Conservation (phyloP, 1,284 basidiomycete species). For the Fistulinella cinereoalba region DNA sequence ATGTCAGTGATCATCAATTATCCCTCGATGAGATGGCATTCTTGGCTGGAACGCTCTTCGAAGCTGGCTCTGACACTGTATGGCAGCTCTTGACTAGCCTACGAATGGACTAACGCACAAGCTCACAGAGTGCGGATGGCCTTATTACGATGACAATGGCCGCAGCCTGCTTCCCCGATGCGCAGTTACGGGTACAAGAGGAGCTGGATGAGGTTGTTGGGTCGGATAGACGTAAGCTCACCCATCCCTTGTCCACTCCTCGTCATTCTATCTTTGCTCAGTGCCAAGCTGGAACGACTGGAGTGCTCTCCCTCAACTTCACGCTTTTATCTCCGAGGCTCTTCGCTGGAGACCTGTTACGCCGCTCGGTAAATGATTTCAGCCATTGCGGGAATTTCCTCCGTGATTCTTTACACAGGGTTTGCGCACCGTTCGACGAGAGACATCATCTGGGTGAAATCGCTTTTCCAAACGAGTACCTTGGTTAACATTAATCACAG, state of each 20-base stretch:
- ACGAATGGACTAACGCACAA: background rate
- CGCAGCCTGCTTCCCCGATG: conserved; percentile 57
- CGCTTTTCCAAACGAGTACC: background rate
- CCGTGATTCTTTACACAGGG: conserved; percentile 29
- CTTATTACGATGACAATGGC: conserved; percentile 60
- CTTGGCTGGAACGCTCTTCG: conserved; percentile 62
- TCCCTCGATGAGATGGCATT: conserved; percentile 56
- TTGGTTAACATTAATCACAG: conserved; percentile 26
- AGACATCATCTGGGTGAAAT: conserved; percentile 54
- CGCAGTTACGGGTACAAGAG: conserved; percentile 53
- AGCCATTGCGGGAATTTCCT: background rate
- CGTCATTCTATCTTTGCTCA: conserved; percentile 7
- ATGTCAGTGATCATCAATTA: conserved; percentile 47
- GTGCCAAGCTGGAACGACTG: conserved; percentile 51
- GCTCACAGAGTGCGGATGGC: conserved; percentile 47
- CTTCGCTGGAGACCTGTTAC: conserved; percentile 65
- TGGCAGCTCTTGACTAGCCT: background rate
- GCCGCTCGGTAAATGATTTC: conserved; percentile 40
- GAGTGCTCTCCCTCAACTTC: conserved; percentile 49
- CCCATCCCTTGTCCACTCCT: background rate
- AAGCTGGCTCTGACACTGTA: conserved; percentile 63
- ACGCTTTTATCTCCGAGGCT: conserved; percentile 59
- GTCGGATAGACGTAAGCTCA: conserved; percentile 42
- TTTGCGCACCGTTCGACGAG: conserved; percentile 56
- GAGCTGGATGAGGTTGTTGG: conserved; percentile 63